A percentile compares a stretch with the other conserved stretches of the same genome.
These are phyloP conservation scores for Penicillium steckii DNA, from an alignment of 495 filamentous ascomycete species.

Conservation along the genomic window DNA sequence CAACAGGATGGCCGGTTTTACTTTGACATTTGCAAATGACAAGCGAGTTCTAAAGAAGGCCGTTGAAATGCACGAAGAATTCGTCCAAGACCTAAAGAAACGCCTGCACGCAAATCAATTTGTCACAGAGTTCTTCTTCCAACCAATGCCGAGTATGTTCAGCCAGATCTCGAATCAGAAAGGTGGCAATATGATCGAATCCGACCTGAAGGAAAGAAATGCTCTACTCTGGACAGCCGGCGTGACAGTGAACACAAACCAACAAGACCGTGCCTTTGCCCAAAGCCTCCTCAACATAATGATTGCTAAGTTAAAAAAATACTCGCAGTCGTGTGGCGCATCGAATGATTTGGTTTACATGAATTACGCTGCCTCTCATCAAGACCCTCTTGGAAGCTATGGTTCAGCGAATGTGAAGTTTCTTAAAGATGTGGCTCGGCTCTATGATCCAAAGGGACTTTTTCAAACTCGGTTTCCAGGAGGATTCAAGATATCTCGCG, in stretches of 20 bases:
- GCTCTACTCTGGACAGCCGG: slow-evolving; percentile 18
- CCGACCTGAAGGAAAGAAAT: slow-evolving; percentile 21
- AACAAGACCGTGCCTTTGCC: slow-evolving; percentile 14
- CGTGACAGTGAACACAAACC: background rate
- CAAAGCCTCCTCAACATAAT: slow-evolving; percentile 9
- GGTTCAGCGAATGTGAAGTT: slow-evolving; percentile 36
- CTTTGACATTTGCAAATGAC: background rate
- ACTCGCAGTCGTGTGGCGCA: slow-evolving; percentile 23
- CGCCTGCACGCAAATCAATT: slow-evolving; percentile 11
- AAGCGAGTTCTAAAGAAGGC: slow-evolving; percentile 4
- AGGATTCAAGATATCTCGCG: slow-evolving; percentile 26
- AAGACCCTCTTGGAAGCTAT: slow-evolving; percentile 46
- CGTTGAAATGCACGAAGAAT: slow-evolving; percentile 14
- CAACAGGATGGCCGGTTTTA: background rate
- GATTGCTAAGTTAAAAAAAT: slow-evolving; percentile 14
- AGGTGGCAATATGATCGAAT: slow-evolving; percentile 26
- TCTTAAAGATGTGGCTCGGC: slow-evolving; percentile 31
- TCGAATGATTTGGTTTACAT: slow-evolving; percentile 27
- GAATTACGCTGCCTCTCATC: slow-evolving; percentile 38
- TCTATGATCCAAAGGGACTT: slow-evolving; percentile 46
- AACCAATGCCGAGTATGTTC: slow-evolving; percentile 22
- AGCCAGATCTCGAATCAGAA: slow-evolving; percentile 8
- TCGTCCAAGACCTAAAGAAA: slow-evolving; percentile 15
- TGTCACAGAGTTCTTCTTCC: slow-evolving; percentile 17
- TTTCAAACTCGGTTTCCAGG: slow-evolving; percentile 44